These are phyloP conservation scores for Botryotinia narcissicola DNA, from an alignment of 2,329 filamentous ascomycete genomes.

Conservation along the genomic window DNA sequence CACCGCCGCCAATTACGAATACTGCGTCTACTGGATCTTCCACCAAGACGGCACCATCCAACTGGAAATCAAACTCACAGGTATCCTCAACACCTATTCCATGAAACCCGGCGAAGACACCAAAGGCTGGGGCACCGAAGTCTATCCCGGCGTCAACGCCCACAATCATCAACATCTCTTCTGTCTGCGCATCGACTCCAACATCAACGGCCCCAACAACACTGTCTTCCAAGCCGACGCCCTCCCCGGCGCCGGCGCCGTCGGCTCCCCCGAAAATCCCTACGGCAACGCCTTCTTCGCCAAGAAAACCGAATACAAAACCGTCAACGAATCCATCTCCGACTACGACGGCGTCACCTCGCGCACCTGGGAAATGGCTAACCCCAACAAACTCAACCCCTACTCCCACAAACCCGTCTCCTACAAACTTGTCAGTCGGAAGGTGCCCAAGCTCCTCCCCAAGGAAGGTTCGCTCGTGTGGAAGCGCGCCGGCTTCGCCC, in stretches of 20 bases:
- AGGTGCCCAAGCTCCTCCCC: slow-evolving; percentile 74
- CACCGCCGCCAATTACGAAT: slow-evolving; percentile 95
- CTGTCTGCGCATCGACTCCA: slow-evolving; percentile 83
- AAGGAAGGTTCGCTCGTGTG: slow-evolving; percentile 75
- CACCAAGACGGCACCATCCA: slow-evolving; percentile 91
- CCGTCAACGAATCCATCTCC: slow-evolving; percentile 64
- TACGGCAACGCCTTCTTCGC: slow-evolving; percentile 91
- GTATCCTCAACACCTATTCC: slow-evolving; percentile 87
- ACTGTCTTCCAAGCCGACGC: slow-evolving; percentile 84
- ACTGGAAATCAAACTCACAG: slow-evolving; percentile 86
- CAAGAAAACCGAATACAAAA: slow-evolving; percentile 76
- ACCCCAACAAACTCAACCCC: slow-evolving; percentile 79
- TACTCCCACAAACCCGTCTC: slow-evolving; percentile 80
- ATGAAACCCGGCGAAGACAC: slow-evolving; percentile 79
- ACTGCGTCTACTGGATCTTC: slow-evolving; percentile 84
- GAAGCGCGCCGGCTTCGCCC: slow-evolving; percentile 57
- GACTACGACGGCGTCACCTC: slow-evolving; percentile 80
- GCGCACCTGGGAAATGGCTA: slow-evolving; percentile 87
- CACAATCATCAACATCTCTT: slow-evolving; percentile 97
- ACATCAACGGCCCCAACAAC: slow-evolving; percentile 81
- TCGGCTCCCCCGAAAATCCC: slow-evolving; percentile 77
- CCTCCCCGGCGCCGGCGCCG: slow-evolving; percentile 64
- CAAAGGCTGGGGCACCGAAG: slow-evolving; percentile 85
- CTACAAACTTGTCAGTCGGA: slow-evolving; percentile 88
- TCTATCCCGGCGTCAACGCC: slow-evolving; percentile 85